Conservation (phyloP, 352 stramenopile genomes). For the Phytopythium mirpurense region DNA sequence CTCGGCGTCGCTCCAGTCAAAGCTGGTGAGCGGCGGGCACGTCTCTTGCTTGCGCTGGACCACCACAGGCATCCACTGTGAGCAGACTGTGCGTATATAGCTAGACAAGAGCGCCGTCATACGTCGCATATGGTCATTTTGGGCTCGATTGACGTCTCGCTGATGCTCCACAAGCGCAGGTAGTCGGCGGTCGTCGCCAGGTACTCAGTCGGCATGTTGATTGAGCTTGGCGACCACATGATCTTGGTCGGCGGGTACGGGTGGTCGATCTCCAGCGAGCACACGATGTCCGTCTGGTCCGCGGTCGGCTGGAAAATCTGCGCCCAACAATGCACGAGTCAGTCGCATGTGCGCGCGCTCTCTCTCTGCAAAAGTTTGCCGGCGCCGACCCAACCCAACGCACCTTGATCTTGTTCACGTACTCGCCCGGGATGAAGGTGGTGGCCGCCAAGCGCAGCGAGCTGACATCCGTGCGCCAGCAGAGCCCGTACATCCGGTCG, state of each 20-base stretch:
- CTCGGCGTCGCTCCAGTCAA: conserved; percentile 98
- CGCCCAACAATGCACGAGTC: neutral
- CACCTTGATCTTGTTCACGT: conserved; percentile 88
- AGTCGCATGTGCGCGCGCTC: too few species aligned
- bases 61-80: neutral
- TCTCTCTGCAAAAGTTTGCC: neutral
- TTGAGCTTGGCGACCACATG: conserved; percentile 73
- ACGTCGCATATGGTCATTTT: conserved; percentile 74
- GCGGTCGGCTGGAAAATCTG: conserved; percentile 61
- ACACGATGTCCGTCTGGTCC: conserved; percentile 51
- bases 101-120: neutral
- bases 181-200: conserved; percentile 84
- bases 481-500: conserved; percentile 71
- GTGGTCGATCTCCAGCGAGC: conserved; percentile 71
- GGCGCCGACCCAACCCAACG: neutral
- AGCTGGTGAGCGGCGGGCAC: conserved; percentile 95
- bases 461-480: conserved; percentile 58
- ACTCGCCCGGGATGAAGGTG: conserved; percentile 80
- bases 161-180: conserved; percentile 73
- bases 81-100: conserved; percentile 1
- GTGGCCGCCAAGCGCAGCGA: conserved; percentile 63
- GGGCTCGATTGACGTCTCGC: conserved; percentile 67
- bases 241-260: conserved; percentile 86
- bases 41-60: conserved; percentile 72
- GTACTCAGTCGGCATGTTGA: conserved; percentile 48